These are phyloP conservation scores for Medicago truncatula DNA, from an alignment of 306 rosid species.

Conservation along the genomic window MtrunA17r5.0-ANR NC_053042.1:46606501-46607000, in stretches of 20 bases:
- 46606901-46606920: slow-evolving; percentile 89
- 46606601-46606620: neutral
- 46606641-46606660: neutral
- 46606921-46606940: slow-evolving; percentile 94
- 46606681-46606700: slow-evolving; percentile 23
- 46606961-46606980: slow-evolving; percentile 79
- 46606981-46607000: slow-evolving; percentile 76
- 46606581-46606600: neutral
- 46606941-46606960: slow-evolving; percentile 92
- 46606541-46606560: too few relatives aligned
- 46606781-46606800: slow-evolving; percentile 22
- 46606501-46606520: too few relatives aligned
- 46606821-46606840: neutral
- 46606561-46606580: too few relatives aligned
- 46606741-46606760: slow-evolving; percentile 87
- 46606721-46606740: slow-evolving; percentile 89
- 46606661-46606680: slow-evolving; percentile 4
- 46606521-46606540: too few relatives aligned
- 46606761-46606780: slow-evolving; percentile 68
- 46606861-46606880: slow-evolving; percentile 58
- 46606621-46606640: neutral
- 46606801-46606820: slow-evolving; percentile 20
- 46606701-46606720: slow-evolving; percentile 85
- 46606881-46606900: slow-evolving; percentile 70
- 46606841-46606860: neutral